Percentiles rank a stretch among this genome's conserved stretches.
Evolutionary conservation across 2,329 filamentous ascomycete genomes (phyloP).

Genomic region (Cladosporium sp.): DNA sequence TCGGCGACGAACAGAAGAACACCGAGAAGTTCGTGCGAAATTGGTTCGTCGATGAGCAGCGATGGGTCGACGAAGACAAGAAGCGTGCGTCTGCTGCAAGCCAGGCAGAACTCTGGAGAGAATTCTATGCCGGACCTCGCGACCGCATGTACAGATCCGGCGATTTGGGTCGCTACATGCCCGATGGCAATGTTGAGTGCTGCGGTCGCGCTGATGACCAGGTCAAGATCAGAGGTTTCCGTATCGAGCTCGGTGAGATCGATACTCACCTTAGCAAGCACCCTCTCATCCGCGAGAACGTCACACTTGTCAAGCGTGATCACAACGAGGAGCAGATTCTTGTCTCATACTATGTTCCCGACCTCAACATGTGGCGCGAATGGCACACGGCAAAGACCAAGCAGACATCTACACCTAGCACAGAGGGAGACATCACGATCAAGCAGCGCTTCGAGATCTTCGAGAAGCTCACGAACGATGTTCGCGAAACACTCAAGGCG

Average conservation of each 20-base stretch:
- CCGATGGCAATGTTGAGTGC: constrained; percentile 68
- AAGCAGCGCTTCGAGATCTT: constrained; percentile 42
- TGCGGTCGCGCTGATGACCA: constrained; percentile 81
- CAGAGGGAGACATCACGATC: constrained; percentile 11
- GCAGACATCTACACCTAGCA: constrained; percentile 14
- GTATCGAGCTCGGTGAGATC: constrained; percentile 92
- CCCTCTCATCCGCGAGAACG: constrained; percentile 74
- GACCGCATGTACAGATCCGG: constrained; percentile 86
- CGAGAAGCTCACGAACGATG: constrained; percentile 55
- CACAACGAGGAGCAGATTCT: constrained; percentile 80
- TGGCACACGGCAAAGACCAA: constrained; percentile 54
- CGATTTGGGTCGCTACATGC: constrained; percentile 73
- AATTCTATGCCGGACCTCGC: constrained; percentile 73
- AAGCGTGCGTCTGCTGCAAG: constrained; percentile 44
- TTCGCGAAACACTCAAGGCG: constrained; percentile 65
- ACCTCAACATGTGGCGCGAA: constrained; percentile 66
- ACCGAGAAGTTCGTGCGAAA: constrained; percentile 74
- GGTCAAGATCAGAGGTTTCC: constrained; percentile 93
- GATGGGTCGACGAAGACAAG: constrained; percentile 64
- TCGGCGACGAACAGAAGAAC: constrained; percentile 60
- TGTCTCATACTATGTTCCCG: constrained; percentile 86
- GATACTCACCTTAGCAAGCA: constrained; percentile 75
- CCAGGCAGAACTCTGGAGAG: constrained; percentile 67
- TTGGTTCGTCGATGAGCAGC: constrained; percentile 76
- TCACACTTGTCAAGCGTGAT: constrained; percentile 79